phyloP scores from a whole-genome alignment of 1,284 basidiomycete species.

The Ustilago lituana region DNA sequence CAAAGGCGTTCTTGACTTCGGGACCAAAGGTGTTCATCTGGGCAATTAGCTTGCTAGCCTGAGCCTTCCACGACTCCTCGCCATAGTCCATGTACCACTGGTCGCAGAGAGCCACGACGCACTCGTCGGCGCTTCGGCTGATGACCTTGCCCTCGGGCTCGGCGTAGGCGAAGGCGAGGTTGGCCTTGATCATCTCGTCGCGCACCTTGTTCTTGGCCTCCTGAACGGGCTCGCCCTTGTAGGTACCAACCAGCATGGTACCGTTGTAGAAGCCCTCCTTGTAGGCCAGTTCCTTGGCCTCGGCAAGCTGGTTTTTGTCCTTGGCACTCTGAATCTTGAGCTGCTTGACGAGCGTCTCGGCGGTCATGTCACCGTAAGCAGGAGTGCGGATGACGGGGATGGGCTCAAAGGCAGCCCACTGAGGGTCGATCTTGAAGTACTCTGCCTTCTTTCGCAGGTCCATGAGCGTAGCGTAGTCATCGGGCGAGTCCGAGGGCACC shows the following conservation, averaged over 20 bases:
- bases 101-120: conserved; percentile 96
- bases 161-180: conserved; percentile 87
- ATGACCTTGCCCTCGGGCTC: conserved; percentile 94
- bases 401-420: conserved; percentile 86
- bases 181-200: conserved; percentile 81
- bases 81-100: conserved; percentile 99
- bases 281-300: conserved; percentile 97
- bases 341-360: conserved; percentile 85
- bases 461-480: conserved; percentile 89
- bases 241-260: conserved; percentile 87
- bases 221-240: conserved; percentile 85
- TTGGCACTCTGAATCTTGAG: conserved; percentile 96
- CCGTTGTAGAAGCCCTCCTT: conserved; percentile 98
- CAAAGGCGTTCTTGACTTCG: conserved; percentile 91
- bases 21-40: conserved; percentile 88
- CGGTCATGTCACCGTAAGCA: conserved; percentile 89
- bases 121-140: conserved; percentile 90
- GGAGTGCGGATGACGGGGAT: conserved; percentile 88
- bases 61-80: conserved; percentile 84
- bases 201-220: conserved; percentile 91
- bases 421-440: conserved; percentile 92
- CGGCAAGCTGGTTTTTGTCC: conserved; percentile 81
- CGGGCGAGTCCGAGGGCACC: conserved; percentile 97
- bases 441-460: conserved; percentile 97
- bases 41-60: conserved; percentile 83